Evolutionary conservation across 2,329 filamentous ascomycete species (phyloP), one percentile per base, ranked within the genome.

Genomic region (Alternaria brassicicola): DNA sequence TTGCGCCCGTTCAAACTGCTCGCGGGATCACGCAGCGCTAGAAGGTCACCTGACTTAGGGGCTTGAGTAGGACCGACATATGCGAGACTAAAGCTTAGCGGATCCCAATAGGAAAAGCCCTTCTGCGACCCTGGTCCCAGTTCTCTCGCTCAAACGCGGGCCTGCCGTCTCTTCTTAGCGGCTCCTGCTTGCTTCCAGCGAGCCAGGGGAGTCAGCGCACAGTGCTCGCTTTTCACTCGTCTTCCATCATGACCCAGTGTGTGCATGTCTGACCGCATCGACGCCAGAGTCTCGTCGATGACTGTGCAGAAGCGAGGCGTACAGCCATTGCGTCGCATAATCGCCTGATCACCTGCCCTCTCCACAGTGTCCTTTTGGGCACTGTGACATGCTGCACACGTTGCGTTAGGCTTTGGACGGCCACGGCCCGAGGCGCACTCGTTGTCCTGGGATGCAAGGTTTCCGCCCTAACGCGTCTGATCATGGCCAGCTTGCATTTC

Each of bases 361-460:
- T 52, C 57, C 68, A 65, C 57, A 62, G 33, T 43, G 26, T 62
- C 62, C 64, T 64, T 12, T 35, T 47, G 55, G 47, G 66, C 63
- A 65, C 63, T 61, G 69, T 73, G 69, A 72, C 69, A 65, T 59
- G 43, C 58, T 59, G 55, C 54, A 59, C 65, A 69, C 61, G 60
- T 68, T 68, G 72, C 72, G 66, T 63, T 63, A 63, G 61, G 54
- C 53, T 51, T 53, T 47, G 73, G 70, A 75, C 73, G 72, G 74
- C 67, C 72, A 72, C 73, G 68, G 65, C 68, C 71, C 68, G 65
- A 69, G 72, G 66, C 69, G 65, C 55, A 57, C 55, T 63, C 64
- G 61, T 63, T 64, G 58, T 57, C 52, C 67, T 68, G 66, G 56
- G 56, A 55, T 55, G 56, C 52, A 59, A 52, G 56, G 56, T 36